phyloP scores from a whole-genome alignment of 2,329 filamentous ascomycete genomes.

The Lasiodiplodia gonubiensis region DNA sequence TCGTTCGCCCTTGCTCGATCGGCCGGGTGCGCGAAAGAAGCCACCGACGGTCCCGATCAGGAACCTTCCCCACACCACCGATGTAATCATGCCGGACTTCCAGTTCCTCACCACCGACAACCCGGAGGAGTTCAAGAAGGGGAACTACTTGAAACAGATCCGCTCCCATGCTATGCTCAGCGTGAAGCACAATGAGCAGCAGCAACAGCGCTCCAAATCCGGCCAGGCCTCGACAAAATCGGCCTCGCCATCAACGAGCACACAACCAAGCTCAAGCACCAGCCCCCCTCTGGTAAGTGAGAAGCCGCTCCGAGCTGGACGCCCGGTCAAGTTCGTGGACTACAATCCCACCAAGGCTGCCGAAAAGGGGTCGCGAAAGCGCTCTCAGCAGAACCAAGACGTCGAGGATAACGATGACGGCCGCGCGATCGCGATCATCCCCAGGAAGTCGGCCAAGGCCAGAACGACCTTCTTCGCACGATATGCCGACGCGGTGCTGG shows the following conservation, averaged over 20 bases:
- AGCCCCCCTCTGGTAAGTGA: not conserved
- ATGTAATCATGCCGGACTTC: conserved; percentile 29
- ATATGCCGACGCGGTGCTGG: conserved; percentile 24
- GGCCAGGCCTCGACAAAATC: not conserved
- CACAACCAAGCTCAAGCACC: not conserved
- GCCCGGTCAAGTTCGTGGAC: conserved; percentile 23
- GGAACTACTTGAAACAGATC: conserved; percentile 28
- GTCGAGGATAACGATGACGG: conserved; percentile 5
- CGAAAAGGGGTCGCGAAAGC: conserved; percentile 20
- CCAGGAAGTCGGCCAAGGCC: conserved; percentile 10
- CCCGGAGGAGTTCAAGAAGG: conserved; percentile 29
- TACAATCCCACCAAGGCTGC: conserved; percentile 20
- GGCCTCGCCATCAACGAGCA: not conserved
- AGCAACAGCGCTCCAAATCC: conserved; percentile 18
- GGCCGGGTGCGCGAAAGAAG: conserved; percentile 5
- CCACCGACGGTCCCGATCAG: conserved; percentile 11
- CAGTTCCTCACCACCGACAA: conserved; percentile 29
- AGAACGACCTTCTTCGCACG: conserved; percentile 10
- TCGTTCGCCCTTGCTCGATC: conserved; percentile 7
- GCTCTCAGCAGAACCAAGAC: conserved; percentile 1
- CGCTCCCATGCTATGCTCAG: conserved; percentile 29
- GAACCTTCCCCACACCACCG: conserved; percentile 12
- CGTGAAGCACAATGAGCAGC: conserved; percentile 26
- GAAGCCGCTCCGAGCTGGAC: not conserved
- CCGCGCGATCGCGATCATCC: conserved; percentile 8